Conservation (phyloP, 371 early-diverging fungal species). For the Zychaea mexicana region DNA sequence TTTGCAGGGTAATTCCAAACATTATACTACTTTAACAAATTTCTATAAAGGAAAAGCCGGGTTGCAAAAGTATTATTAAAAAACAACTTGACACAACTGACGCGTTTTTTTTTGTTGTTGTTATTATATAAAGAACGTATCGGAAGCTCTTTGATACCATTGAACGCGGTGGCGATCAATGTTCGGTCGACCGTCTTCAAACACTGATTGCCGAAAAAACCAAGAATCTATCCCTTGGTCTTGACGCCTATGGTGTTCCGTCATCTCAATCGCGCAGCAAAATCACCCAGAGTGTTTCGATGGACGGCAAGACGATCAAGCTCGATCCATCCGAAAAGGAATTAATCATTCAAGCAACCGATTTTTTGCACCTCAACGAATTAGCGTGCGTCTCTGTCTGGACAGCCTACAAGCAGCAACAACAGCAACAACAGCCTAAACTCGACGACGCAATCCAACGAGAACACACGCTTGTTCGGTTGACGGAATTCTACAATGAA, state of each 20-base stretch:
- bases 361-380: conserved; percentile 35
- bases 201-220: conserved; percentile 44
- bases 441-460: conserved; percentile 6
- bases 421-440: not conserved
- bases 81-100: too few relatives aligned
- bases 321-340: conserved; percentile 38
- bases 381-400: conserved; percentile 34
- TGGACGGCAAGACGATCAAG: conserved; percentile 38
- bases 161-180: conserved; percentile 45
- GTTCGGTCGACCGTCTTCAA: conserved; percentile 45
- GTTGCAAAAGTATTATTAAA: too few relatives aligned
- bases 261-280: conserved; percentile 38
- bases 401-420: conserved; percentile 26
- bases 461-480: conserved; percentile 25
- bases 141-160: conserved; percentile 46
- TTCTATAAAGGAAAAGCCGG: too few relatives aligned
- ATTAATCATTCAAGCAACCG: conserved; percentile 30
- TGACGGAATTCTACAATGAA: conserved; percentile 34
- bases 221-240: conserved; percentile 29
- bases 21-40: too few relatives aligned
- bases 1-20: not conserved
- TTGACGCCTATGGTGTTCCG: conserved; percentile 34
- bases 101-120: not conserved
- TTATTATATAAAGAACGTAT: conserved; percentile 42
- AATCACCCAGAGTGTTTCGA: conserved; percentile 24